Conservation (phyloP, 2,329 filamentous ascomycete genomes). For the Akanthomyces uredinophilus region DNA sequence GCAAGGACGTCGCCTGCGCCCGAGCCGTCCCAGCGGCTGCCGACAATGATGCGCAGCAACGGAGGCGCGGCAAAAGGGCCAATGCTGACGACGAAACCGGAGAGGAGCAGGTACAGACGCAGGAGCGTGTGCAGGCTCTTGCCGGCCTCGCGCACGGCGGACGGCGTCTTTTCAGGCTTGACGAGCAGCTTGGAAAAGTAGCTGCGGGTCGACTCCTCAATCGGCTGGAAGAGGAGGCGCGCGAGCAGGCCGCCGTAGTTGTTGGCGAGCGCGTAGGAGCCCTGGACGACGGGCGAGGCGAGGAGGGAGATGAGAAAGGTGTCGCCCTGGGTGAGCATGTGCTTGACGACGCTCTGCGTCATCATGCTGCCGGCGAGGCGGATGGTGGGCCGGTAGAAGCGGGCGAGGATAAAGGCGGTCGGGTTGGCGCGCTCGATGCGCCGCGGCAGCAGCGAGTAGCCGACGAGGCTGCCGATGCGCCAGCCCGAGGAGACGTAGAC, state of each 20-base stretch:
- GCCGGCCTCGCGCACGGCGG: conserved; percentile 36
- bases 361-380: conserved; percentile 76
- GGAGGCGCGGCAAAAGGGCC: conserved; percentile 72
- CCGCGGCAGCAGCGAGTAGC: conserved; percentile 64
- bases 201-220: conserved; percentile 88
- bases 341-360: conserved; percentile 84
- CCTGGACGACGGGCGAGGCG: conserved; percentile 74
- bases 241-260: conserved; percentile 92
- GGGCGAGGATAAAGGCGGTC: conserved; percentile 45
- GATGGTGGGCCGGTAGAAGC: conserved; percentile 67
- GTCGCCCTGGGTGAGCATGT: conserved; percentile 90
- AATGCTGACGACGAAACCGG: conserved; percentile 60
- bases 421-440: conserved; percentile 26
- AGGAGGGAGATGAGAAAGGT: conserved; percentile 79
- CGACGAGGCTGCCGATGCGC: conserved; percentile 47
- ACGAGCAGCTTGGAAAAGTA: conserved; percentile 79
- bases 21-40: conserved; percentile 67
- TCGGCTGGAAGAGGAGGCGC: conserved; percentile 84
- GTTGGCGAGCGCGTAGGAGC: conserved; percentile 85
- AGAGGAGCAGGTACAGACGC: conserved; percentile 68
- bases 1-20: conserved; percentile 70
- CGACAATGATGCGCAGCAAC: conserved; percentile 70
- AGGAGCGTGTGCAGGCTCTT: conserved; percentile 60
- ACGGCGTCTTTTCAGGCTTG: conserved; percentile 21
- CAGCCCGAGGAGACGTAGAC: conserved; percentile 65